Evolutionary conservation across 768 basidiomycete species (phyloP), one percentile per base, ranked within the genome.

Genomic region (Mycena alexandri): DNA sequence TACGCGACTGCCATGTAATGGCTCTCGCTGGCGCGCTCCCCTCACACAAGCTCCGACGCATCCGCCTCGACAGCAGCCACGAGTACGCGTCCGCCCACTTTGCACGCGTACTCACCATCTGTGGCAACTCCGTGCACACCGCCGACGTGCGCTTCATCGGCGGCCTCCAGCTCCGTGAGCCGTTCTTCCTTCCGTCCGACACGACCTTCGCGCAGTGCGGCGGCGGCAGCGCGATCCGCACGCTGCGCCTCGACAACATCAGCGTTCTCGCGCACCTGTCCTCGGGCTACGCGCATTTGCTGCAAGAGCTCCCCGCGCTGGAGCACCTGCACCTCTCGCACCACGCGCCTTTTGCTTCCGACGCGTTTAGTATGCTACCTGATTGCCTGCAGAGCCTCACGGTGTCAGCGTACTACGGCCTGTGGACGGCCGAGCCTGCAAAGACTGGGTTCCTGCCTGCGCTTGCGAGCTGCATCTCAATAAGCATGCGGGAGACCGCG

Each of bases 71-170:
- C 63, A 75, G 73, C 64, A 76, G 75, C 61, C 74, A 78, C 60
- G 72, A 72, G n/a, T 56, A 77, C 62, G 76, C 73, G 2, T 72
- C 71, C 0, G 61, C 65, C 13, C 72, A 76, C 51, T 73, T 78
- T 29, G 70, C 70, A 16, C 74, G 74, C 55, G 67, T 74, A 3
- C 60, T 76, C 12, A 54, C 57, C 12, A 58, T 77, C 51, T 76
- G 73, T 41, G 71, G 68, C 19, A 57, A 63, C 24, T 70, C 72
- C 12, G 73, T 75, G 22, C 64, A 68, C 41, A 61, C 72, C 9
- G 65, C 77, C 29, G 76, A 78, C 57, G 63, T 77, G 25, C 73
- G 75, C 29, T 78, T 76, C 70, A 75, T 77, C 34, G 77, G 77
- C 22, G 75, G 76, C 22, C 67, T 78, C 38, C 71, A 73, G 53